Base-by-base conservation (phyloP, 169 alveolate genomes). In the Cryptosporidium ryanae region DNA sequence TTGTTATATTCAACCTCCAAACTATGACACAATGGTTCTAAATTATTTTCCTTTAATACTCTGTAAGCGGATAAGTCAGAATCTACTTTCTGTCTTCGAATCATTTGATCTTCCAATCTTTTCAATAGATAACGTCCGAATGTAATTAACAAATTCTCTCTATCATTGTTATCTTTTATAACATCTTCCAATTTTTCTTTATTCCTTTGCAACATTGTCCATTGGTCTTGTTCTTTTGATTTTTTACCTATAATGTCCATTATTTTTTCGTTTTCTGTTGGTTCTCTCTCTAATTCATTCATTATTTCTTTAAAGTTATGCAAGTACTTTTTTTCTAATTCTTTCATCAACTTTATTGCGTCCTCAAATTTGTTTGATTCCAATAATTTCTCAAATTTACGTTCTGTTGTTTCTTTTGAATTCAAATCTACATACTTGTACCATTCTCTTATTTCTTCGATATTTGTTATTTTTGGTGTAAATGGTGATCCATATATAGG, bases 1-100 rank as follows among this genome's bases (percentile, higher is more conserved):
- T 76, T 76, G 38, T 76, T 76, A 76, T 76, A 76, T 59, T 76
- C 87, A 76, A 76, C 71, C 29, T 76, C 87, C 13, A 76, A 61
- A 61, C 71, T 76, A 18, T 61, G 68, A 21, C 87, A 76, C 59
- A 76, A 76, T 25, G 87, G 87, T 18, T 76, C 87, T 29, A 76
- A 76, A 55, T 76, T 76, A n/a, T 76, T 76, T 23, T 55, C 87
- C 27, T 76, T 76, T 21, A 76, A 46, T 61, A 76, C 27, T 61
- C 87, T 32, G 27, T 76, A 76, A 8, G 87, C 38, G 6, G 71
- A 76, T 10, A 76, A 15, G 23, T 76, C 87, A n/a, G 87, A 76
- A 61, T 76, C 87, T 1, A 76, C 87, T 76, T 25, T 55, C 29
- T 76, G 87, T 44, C 87, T 55, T 76, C 71, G 57, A 2, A 76